A percentile compares a stretch with the other conserved stretches of the same genome.
Evolutionary conservation across 192 early-diverging fungal species (phyloP).

Genomic region (Gigaspora rosea): DNA sequence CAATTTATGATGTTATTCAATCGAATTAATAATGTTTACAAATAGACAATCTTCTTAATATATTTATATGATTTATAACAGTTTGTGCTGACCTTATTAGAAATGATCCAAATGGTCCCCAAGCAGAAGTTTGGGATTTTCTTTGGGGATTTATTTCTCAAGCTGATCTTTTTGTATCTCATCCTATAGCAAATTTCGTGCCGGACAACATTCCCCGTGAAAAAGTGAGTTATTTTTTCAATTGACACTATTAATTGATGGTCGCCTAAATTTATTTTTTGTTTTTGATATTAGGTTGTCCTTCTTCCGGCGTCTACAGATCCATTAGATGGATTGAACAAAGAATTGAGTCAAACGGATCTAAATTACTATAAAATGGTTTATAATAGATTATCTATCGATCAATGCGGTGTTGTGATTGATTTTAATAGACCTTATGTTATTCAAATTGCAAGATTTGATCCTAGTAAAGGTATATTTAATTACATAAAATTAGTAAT

Average conservation of each 20-base stretch:
- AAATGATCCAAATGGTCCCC: conserved; percentile 57
- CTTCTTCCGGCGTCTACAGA: conserved; percentile 78
- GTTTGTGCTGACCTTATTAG: conserved; percentile 71
- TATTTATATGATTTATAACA: not conserved
- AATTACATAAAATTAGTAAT: too few relatives aligned
- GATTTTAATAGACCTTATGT: conserved; percentile 70
- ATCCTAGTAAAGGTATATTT: conserved; percentile 75
- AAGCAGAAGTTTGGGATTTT: conserved; percentile 76
- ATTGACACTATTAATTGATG: not conserved
- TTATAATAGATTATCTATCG: conserved; percentile 75
- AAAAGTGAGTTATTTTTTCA: conserved; percentile 31
- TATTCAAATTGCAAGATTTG: conserved; percentile 81
- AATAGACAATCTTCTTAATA: not conserved
- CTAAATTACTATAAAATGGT: conserved; percentile 71
- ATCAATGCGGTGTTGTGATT: conserved; percentile 66
- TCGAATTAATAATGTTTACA: not conserved
- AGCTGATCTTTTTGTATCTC: conserved; percentile 76
- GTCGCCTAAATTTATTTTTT: not conserved
- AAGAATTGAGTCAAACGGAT: conserved; percentile 55
- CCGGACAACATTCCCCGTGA: conserved; percentile 68
- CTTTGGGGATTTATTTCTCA: conserved; percentile 73
- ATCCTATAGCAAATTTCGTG: conserved; percentile 75
- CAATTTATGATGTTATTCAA: not conserved
- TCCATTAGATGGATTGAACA: conserved; percentile 83
- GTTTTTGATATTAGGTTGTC: conserved; percentile 39